Evolutionary conservation across 257 asterid genomes (phyloP).

Genomic region (Linderniella brevidens): DNA sequence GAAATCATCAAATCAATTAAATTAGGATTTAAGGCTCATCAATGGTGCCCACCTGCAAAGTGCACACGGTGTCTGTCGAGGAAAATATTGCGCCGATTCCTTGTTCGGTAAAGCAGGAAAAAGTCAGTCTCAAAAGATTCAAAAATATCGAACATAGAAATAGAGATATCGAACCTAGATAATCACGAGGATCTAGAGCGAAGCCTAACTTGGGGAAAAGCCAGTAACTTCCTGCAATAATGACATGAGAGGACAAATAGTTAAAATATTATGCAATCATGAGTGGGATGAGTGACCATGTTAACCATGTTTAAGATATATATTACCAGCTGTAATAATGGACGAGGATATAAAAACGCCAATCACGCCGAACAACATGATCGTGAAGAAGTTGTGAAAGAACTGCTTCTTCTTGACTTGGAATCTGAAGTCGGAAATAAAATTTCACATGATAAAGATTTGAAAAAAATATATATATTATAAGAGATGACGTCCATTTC

Average conservation of each 20-base stretch:
- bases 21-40: not conserved
- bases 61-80: constrained; percentile 92
- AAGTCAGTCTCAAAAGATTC: constrained; percentile 7
- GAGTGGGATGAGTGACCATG: not conserved
- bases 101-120: constrained; percentile 13
- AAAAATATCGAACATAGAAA: not conserved
- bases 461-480: not conserved
- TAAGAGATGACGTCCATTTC: constrained; percentile 1
- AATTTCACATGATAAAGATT: not conserved
- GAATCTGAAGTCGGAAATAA: constrained; percentile 30
- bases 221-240: constrained; percentile 40
- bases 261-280: not conserved
- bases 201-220: constrained; percentile 48
- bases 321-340: constrained; percentile 57
- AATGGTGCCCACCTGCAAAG: constrained; percentile 49
- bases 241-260: constrained; percentile 2
- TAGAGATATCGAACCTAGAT: constrained; percentile 40
- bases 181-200: constrained; percentile 53
- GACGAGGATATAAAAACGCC: constrained; percentile 75
- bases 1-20: constrained; percentile 2
- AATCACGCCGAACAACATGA: constrained; percentile 77
- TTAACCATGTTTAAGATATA: constrained; percentile 1
- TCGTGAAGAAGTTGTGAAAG: constrained; percentile 89
- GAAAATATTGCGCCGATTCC: constrained; percentile 83
- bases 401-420: constrained; percentile 97